Evolutionary conservation across 768 basidiomycete species (phyloP).

Genomic region (Lactarius sanguifluus): DNA sequence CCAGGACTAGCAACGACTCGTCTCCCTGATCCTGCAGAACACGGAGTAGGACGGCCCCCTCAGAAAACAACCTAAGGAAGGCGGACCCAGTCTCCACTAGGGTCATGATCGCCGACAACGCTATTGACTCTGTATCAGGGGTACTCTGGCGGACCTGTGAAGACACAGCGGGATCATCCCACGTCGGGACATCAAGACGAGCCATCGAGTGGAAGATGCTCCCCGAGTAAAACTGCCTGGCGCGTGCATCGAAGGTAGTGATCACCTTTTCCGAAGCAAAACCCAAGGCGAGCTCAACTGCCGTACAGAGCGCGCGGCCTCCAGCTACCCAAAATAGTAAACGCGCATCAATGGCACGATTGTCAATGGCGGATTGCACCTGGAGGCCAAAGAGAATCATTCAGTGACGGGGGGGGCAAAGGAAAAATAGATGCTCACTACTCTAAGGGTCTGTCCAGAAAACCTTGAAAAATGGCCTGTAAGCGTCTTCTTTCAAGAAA

Average conservation of each 20-base stretch:
- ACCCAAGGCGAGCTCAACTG: constrained; percentile 47
- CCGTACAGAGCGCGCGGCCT: constrained; percentile 54
- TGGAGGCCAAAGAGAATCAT: neutral
- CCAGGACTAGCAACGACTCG: constrained; percentile 54
- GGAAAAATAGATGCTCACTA: constrained; percentile 30
- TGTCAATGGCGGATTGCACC: constrained; percentile 25
- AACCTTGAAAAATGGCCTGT: constrained; percentile 10
- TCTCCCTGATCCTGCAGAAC: constrained; percentile 65
- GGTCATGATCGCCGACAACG: constrained; percentile 58
- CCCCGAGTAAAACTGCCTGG: constrained; percentile 59
- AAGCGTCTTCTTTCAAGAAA: neutral
- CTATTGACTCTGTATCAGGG: constrained; percentile 41
- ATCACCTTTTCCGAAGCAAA: constrained; percentile 42
- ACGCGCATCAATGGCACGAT: constrained; percentile 20
- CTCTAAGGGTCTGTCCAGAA: constrained; percentile 18
- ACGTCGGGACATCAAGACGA: constrained; percentile 75
- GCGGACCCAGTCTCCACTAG: constrained; percentile 45
- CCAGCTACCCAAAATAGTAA: constrained; percentile 34
- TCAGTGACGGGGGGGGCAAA: neutral
- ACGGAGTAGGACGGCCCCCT: constrained; percentile 56
- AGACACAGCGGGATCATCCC: constrained; percentile 63
- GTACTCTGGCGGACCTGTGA: constrained; percentile 51
- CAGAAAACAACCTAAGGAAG: constrained; percentile 52
- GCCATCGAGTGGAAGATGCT: constrained; percentile 67
- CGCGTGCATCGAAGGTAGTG: constrained; percentile 53